These are phyloP conservation scores for Linum trigynum DNA, from an alignment of 345 rosid species.

Conservation along the genomic window DNA sequence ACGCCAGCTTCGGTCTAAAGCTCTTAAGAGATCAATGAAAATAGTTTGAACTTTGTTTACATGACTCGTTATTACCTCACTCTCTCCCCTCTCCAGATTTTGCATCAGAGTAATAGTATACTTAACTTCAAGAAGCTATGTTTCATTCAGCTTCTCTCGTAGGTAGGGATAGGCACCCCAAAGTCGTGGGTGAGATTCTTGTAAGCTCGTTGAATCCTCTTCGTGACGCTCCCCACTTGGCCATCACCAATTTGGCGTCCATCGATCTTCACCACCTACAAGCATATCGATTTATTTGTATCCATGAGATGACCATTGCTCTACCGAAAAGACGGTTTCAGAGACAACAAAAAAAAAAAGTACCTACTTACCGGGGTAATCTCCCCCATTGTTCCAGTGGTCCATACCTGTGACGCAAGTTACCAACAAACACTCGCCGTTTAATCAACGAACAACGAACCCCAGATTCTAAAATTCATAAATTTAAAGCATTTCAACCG, in stretches of 20 bases:
- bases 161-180: constrained; percentile 69
- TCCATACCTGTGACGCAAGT: constrained; percentile 89
- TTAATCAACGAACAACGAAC: background rate
- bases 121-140: no score
- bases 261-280: constrained; percentile 61
- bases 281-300: no score
- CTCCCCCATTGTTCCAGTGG: constrained; percentile 95
- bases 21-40: no score
- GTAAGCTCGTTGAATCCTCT: constrained; percentile 52
- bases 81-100: no score
- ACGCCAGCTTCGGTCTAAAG: no score
- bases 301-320: no score
- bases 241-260: constrained; percentile 64
- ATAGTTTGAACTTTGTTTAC: no score
- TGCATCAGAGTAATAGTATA: no score
- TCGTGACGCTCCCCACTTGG: constrained; percentile 58
- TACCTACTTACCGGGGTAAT: constrained; percentile 51
- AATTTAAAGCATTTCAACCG: background rate
- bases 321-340: background rate
- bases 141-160: constrained; percentile 11
- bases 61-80: no score
- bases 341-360: no score
- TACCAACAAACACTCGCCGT: no score
- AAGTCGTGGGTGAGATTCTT: constrained; percentile 47
- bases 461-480: background rate